These are phyloP conservation scores for Scheffersomyces stambukii DNA, from an alignment of 1,139 yeast genomes.

Conservation along the genomic window DNA sequence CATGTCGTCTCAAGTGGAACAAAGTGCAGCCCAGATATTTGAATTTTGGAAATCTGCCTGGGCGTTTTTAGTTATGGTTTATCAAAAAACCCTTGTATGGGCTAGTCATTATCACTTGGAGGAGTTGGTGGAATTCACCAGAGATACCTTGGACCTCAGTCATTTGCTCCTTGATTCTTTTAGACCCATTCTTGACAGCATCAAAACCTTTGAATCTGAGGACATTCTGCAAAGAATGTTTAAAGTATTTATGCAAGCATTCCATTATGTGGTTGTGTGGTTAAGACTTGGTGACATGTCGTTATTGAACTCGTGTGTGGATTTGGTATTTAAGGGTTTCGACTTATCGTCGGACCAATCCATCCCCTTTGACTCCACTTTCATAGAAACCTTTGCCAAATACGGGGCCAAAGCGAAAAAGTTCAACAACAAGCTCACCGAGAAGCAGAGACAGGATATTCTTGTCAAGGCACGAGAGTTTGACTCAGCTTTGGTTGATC, in stretches of 20 bases:
- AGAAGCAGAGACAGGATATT: constrained; percentile 55
- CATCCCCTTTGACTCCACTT: constrained; percentile 43
- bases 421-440: constrained; percentile 60
- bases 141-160: constrained; percentile 81
- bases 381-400: constrained; percentile 52
- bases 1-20: constrained; percentile 10
- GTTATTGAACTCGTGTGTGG: constrained; percentile 69
- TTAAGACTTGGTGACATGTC: constrained; percentile 76
- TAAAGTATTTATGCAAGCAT: constrained; percentile 43
- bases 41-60: constrained; percentile 67
- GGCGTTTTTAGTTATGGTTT: constrained; percentile 67
- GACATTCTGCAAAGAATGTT: constrained; percentile 19
- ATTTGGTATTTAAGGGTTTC: constrained; percentile 61
- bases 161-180: constrained; percentile 63
- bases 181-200: constrained; percentile 44
- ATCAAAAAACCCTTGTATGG: constrained; percentile 69
- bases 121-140: constrained; percentile 70
- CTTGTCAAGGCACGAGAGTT: constrained; percentile 54
- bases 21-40: constrained; percentile 1
- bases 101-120: constrained; percentile 55
- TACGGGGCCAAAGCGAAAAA: constrained; percentile 64
- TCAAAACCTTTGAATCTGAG: constrained; percentile 12
- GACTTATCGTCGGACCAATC: constrained; percentile 55
- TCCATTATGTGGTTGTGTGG: constrained; percentile 69
- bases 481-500: constrained; percentile 50